These are phyloP conservation scores for Chrysosporium queenslandicum DNA, from an alignment of 2,329 filamentous ascomycete species.

Conservation along the genomic window DNA sequence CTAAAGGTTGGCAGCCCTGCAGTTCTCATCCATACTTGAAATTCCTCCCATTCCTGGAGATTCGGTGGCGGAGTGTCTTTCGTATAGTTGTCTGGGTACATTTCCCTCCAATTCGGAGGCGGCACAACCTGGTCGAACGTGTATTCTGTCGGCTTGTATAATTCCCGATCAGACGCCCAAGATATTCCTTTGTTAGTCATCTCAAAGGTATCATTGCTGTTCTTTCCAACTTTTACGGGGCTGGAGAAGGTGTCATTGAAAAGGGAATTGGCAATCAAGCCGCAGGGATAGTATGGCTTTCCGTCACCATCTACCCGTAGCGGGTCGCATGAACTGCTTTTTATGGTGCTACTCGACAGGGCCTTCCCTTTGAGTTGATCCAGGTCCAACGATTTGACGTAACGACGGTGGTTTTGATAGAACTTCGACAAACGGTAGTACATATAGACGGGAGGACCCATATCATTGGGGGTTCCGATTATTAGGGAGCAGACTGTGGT, in stretches of 20 bases:
- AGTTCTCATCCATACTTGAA: conserved; percentile 98
- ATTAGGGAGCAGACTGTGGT: conserved; percentile 58
- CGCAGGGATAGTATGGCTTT: conserved; percentile 87
- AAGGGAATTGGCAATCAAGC: conserved; percentile 87
- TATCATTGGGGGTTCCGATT: conserved; percentile 68
- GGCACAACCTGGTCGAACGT: conserved; percentile 57
- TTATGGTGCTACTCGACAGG: conserved; percentile 51
- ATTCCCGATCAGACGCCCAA: conserved; percentile 70
- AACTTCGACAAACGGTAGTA: conserved; percentile 97
- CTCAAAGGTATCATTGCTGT: conserved; percentile 48
- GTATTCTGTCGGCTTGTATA: conserved; percentile 66
- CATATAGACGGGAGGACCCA: conserved; percentile 73
- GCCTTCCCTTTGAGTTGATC: conserved; percentile 69
- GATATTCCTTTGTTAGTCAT: conserved; percentile 75
- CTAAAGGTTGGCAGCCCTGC: conserved; percentile 88
- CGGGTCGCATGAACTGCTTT: conserved; percentile 63
- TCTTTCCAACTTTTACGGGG: conserved; percentile 51
- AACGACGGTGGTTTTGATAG: conserved; percentile 96
- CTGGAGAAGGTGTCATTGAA: conserved; percentile 85
- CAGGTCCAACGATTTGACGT: conserved; percentile 79
- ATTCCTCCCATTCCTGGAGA: conserved; percentile 65
- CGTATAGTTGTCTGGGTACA: conserved; percentile 63
- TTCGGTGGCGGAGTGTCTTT: conserved; percentile 56
- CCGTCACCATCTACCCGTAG: conserved; percentile 46
- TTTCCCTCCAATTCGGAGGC: conserved; percentile 72